Conservation (phyloP, 306 rosid genomes). For the Lupinus albus region DNA sequence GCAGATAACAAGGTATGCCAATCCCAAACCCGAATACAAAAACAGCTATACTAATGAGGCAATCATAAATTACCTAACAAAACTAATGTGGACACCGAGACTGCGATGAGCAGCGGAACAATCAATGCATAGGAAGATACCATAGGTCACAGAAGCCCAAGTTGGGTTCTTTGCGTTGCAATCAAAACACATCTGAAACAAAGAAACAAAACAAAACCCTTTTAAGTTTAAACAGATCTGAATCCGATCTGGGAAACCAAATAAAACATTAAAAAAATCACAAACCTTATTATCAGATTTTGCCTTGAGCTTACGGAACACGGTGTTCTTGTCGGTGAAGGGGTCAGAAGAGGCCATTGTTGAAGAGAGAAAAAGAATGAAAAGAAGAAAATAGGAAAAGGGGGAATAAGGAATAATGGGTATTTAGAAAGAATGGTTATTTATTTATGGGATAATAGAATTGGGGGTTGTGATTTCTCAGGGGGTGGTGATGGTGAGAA, state of each 20-base stretch:
- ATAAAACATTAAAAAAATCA: background rate
- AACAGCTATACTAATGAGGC: background rate
- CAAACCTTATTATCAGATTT: slow-evolving; percentile 76
- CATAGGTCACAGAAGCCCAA: slow-evolving; percentile 85
- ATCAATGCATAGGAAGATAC: slow-evolving; percentile 86
- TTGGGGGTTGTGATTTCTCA: too few relatives aligned
- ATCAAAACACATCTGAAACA: slow-evolving; percentile 76
- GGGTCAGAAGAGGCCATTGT: slow-evolving; percentile 70
- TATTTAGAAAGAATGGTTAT: too few relatives aligned
- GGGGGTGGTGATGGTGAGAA: too few relatives aligned
- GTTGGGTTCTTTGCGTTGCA: slow-evolving; percentile 80
- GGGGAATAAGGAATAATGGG: background rate
- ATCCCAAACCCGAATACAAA: background rate
- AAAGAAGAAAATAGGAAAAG: background rate
- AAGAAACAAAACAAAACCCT: background rate
- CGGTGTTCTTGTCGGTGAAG: slow-evolving; percentile 57
- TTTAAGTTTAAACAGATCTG: slow-evolving; percentile 46
- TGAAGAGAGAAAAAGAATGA: background rate
- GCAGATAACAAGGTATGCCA: background rate
- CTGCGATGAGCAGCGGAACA: slow-evolving; percentile 85
- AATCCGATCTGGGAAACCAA: slow-evolving; percentile 42
- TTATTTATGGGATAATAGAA: too few relatives aligned
- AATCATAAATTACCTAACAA: slow-evolving; percentile 56
- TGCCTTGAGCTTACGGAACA: slow-evolving; percentile 67
- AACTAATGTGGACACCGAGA: slow-evolving; percentile 81